A percentile compares a stretch with the other conserved stretches of the same genome.
phyloP scores from a whole-genome alignment of 768 basidiomycete species.

The Calocybe cyanea region DNA sequence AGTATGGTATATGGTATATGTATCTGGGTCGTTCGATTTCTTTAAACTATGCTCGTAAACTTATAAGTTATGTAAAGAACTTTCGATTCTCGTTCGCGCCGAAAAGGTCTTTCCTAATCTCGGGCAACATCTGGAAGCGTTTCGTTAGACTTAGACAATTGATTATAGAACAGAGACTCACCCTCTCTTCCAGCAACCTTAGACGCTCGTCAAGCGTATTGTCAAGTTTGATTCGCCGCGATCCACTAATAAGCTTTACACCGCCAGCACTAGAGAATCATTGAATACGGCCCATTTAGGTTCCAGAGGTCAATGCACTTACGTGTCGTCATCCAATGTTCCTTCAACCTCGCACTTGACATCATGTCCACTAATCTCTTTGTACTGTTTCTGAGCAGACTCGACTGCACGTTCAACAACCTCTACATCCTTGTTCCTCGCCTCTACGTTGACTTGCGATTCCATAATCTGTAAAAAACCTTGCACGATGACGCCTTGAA shows the following conservation, averaged over 20 bases:
- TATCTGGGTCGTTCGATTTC: too few species aligned
- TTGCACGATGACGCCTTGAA: conserved; percentile 83
- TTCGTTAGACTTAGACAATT: not conserved
- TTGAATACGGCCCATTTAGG: too few species aligned
- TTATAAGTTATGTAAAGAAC: conserved; percentile 63
- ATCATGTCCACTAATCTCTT: conserved; percentile 71
- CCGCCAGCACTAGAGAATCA: conserved; percentile 82
- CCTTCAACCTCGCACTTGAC: conserved; percentile 58
- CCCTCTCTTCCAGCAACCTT: conserved; percentile 84
- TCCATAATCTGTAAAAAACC: conserved; percentile 83
- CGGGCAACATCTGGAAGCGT: conserved; percentile 83
- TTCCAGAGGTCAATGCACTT: conserved; percentile 24
- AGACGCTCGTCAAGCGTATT: conserved; percentile 94
- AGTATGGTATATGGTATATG: too few species aligned
- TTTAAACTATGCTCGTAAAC: too few species aligned
- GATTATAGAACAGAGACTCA: conserved; percentile 30
- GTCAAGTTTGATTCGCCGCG: conserved; percentile 81
- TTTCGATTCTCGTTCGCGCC: conserved; percentile 90
- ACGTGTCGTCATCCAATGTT: conserved; percentile 67
- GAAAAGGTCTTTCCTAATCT: conserved; percentile 86
- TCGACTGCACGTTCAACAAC: conserved; percentile 60
- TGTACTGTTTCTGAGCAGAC: conserved; percentile 63
- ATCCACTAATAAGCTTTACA: conserved; percentile 68
- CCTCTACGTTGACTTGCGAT: conserved; percentile 58
- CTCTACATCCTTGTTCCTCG: conserved; percentile 64